Conservation (phyloP, 805 yeast species). For the Debaryomyces hansenii region DNA sequence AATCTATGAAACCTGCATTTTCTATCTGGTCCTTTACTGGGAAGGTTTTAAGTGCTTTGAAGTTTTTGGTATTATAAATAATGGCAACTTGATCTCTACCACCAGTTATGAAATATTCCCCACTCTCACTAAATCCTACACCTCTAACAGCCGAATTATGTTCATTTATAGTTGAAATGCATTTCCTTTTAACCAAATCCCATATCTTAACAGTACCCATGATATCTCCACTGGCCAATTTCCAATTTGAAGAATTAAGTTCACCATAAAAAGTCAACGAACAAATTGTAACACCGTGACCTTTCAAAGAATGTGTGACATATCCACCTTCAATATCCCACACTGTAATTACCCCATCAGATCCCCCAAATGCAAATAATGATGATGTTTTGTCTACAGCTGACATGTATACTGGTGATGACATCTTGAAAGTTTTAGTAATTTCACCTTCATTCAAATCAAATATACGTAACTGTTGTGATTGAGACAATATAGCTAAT, state of each 20-base stretch:
- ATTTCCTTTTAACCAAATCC: slow-evolving; percentile 74
- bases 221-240: slow-evolving; percentile 68
- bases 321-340: slow-evolving; percentile 90
- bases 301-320: slow-evolving; percentile 86
- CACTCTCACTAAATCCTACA: slow-evolving; percentile 57
- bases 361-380: slow-evolving; percentile 88
- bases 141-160: slow-evolving; percentile 89
- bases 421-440: slow-evolving; percentile 54
- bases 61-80: slow-evolving; percentile 54
- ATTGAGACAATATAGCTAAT: slow-evolving; percentile 75
- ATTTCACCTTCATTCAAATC: slow-evolving; percentile 40
- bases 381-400: slow-evolving; percentile 79
- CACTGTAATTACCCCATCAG: slow-evolving; percentile 89
- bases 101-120: slow-evolving; percentile 66
- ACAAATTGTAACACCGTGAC: slow-evolving; percentile 89
- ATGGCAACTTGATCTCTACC: slow-evolving; percentile 84
- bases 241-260: slow-evolving; percentile 67
- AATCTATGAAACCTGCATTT: slow-evolving; percentile 54
- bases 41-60: slow-evolving; percentile 61
- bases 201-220: slow-evolving; percentile 57
- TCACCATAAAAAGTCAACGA: slow-evolving; percentile 74
- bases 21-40: slow-evolving; percentile 76
- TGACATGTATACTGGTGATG: slow-evolving; percentile 82
- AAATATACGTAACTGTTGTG: slow-evolving; percentile 76
- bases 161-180: slow-evolving; percentile 61